Evolutionary conservation across 352 stramenopile genomes (phyloP).

Genomic region (Pythium utonaiense): DNA sequence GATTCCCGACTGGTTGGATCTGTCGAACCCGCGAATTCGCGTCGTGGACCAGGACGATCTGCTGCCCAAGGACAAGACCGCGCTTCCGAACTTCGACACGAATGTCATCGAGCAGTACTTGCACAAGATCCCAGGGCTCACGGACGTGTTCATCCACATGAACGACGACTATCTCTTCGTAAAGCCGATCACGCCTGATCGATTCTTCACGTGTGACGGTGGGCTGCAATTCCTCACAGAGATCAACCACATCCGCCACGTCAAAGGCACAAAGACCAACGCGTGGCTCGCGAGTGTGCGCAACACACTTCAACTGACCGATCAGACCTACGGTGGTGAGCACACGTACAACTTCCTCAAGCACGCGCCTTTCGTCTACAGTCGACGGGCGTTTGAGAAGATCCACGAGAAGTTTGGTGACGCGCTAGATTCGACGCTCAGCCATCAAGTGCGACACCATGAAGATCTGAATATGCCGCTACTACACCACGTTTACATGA

Average conservation of each 20-base stretch:
- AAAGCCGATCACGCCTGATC: constrained; percentile 66
- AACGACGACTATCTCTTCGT: constrained; percentile 90
- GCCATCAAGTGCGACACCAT: constrained; percentile 58
- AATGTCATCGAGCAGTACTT: constrained; percentile 89
- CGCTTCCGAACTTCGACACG: constrained; percentile 73
- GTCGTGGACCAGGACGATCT: constrained; percentile 80
- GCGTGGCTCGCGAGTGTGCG: constrained; percentile 74
- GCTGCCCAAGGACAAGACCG: constrained; percentile 50
- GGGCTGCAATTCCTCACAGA: constrained; percentile 71
- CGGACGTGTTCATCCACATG: constrained; percentile 86
- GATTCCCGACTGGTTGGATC: constrained; percentile 78
- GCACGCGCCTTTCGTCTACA: constrained; percentile 83
- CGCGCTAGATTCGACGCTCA: constrained; percentile 48
- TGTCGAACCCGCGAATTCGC: constrained; percentile 56
- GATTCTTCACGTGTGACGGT: constrained; percentile 85
- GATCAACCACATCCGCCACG: constrained; percentile 82
- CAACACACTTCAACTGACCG: constrained; percentile 68
- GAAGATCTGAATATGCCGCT: constrained; percentile 81
- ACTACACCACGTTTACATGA: constrained; percentile 85
- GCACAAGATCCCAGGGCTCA: constrained; percentile 79
- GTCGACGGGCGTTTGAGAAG: constrained; percentile 57
- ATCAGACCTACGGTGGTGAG: constrained; percentile 75
- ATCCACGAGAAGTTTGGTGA: constrained; percentile 70
- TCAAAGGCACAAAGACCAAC: constrained; percentile 53
- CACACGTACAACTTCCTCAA: constrained; percentile 87